Percentiles rank a stretch among this genome's conserved stretches.
phyloP scores from a whole-genome alignment of 495 filamentous ascomycete species.

The Neurospora sp. region DNA sequence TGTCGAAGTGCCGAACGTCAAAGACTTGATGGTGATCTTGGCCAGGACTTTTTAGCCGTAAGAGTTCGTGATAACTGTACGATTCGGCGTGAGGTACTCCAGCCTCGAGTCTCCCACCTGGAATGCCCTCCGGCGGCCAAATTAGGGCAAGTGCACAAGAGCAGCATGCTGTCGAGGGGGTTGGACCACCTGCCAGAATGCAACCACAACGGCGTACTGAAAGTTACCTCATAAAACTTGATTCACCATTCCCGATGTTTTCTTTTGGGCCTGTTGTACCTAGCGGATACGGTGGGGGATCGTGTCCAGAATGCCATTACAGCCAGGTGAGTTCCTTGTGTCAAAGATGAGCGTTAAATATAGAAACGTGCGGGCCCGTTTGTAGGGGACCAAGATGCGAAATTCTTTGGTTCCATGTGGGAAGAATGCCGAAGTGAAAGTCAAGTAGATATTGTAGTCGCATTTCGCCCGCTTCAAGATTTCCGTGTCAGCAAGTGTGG shows the following conservation, averaged over 20 bases:
- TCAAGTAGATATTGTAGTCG: neutral
- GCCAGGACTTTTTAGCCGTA: neutral
- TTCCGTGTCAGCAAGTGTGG: neutral
- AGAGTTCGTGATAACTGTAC: neutral
- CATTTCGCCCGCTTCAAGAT: neutral
- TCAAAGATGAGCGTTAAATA: neutral
- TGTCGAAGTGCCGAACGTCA: neutral
- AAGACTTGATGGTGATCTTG: neutral
- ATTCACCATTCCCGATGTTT: neutral
- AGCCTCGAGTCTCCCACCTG: neutral
- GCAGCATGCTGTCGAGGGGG: neutral
- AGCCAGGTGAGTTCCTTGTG: neutral
- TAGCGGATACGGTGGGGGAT: neutral
- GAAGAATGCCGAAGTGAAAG: neutral
- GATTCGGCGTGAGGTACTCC: neutral
- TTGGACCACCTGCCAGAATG: neutral
- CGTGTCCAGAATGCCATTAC: neutral
- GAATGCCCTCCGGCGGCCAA: neutral
- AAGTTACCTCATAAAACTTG: neutral
- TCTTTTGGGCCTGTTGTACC: neutral
- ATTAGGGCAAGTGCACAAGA: neutral
- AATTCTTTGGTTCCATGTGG: neutral
- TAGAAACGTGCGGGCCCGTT: neutral
- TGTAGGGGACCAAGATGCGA: neutral
- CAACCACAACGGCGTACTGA: neutral